Conservation (phyloP, 257 asterid genomes). For the Nicotiana sylvestris region DNA sequence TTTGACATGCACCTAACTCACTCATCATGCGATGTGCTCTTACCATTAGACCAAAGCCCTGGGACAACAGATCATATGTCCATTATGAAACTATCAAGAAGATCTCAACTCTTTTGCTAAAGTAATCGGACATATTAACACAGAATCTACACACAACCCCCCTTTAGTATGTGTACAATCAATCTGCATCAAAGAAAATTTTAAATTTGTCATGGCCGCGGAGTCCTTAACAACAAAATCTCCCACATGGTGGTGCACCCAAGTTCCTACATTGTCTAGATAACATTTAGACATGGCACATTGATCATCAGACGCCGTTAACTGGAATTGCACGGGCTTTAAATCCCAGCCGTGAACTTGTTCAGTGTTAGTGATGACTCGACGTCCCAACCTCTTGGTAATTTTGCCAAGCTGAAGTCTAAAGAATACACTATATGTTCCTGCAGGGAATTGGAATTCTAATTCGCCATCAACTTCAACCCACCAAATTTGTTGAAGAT, state of each 20-base stretch:
- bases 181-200: constrained; percentile 64
- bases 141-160: constrained; percentile 78
- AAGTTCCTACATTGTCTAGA: constrained; percentile 49
- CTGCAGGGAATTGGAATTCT: constrained; percentile 15
- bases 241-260: constrained; percentile 70
- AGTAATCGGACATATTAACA: constrained; percentile 50
- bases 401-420: constrained; percentile 59
- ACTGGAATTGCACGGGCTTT: constrained; percentile 62
- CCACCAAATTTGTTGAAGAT: constrained; percentile 26
- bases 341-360: constrained; percentile 74
- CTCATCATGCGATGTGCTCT: no score
- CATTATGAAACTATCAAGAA: background rate
- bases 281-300: constrained; percentile 27
- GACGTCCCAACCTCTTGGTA: constrained; percentile 53
- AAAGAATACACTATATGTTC: constrained; percentile 17
- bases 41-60: no score
- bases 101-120: constrained; percentile 33
- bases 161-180: constrained; percentile 91
- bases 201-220: constrained; percentile 35
- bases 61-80: no score
- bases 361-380: constrained; percentile 32
- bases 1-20: no score
- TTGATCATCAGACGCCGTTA: constrained; percentile 48
- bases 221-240: constrained; percentile 52
- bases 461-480: constrained; percentile 16